Base-by-base conservation (phyloP, 2,329 filamentous ascomycete genomes). In the Monilinia laxa region DNA sequence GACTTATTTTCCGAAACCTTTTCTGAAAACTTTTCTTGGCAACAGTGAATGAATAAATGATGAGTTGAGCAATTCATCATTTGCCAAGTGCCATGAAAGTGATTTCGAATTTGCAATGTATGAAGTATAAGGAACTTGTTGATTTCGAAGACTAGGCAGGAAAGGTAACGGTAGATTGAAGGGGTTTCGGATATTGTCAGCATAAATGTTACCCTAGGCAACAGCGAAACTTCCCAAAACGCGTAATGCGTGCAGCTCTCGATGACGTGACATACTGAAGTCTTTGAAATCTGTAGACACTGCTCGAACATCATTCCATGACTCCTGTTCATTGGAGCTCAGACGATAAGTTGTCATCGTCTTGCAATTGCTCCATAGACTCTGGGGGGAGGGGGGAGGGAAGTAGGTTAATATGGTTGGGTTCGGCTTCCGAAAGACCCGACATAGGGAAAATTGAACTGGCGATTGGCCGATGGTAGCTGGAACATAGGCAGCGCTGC, bases 101-200 rank as follows among this genome's bases (percentile, higher is more conserved):
- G 4, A 11, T 38, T 23, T 25, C 20, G n/a, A 38, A 51, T n/a
- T 16, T 25, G 11, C 3, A 12, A 51, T 38, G 28, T 31, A 56
- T 56, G 35, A 38, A 20, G n/a, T 38, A 54, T 35, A 59, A 3
- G 9, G 2, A n/a, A 14, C 14, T 60, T 35, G 2, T 38, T 51
- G 9, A 18, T 51, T 60, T 38, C 25, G 35, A 51, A 23, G 28
- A 25, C 28, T 60, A 60, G 42, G 57, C 57, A 60, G 45, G 35
- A 28, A 23, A 25, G 51, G 49, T 38, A 51, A 20, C 9, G 47
- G 28, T 23, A 49, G 35, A 60, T 45, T 11, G 16, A 49, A 49
- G 25, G 14, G 11, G 12, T 60, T 60, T 49, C 4, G n/a, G n/a
- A 14, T 38, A 35, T 38, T 23, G 14, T 9, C 14, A 38, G 49